Base-by-base conservation (phyloP, 345 rosid genomes). In the Carallia brachiata region DNA sequence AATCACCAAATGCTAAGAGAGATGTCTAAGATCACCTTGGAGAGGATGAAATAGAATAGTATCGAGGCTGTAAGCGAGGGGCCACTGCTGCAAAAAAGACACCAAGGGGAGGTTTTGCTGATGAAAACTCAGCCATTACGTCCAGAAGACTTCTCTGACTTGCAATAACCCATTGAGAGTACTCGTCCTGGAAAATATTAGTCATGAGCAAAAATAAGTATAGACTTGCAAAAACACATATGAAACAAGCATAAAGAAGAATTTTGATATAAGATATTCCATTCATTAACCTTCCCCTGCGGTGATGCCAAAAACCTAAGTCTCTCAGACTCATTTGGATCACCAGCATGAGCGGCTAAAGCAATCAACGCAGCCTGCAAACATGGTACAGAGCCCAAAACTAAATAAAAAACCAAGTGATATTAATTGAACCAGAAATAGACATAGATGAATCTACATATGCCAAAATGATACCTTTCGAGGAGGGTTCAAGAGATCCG, bases 301-400 rank as follows among this genome's bases (percentile, higher is more conserved):
- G 73, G 76, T 18, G 80, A 77, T 47, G 80, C 53, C 57, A 77
- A 52, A 31, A 71, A 71, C 30, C 52, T 67, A n/a, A 77, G 80
- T 56, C 75, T 77, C 61, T 88, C 86, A 36, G 87, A 91, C 82
- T 93, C 97, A 70, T 79, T 80, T 57, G 91, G 91, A 76, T 93
- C 97, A 70, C 87, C 81, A 62, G 97, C 96, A 85, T 88, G 91
- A 68, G 96, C 96, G 63, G 95, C 91, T 85, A 93, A 80, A 53
- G 98, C 97, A 76, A 88, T 66, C 84, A 93, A 72, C 62, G 96
- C 94, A 77, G 98, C 81, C 98, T 93, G 84, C 68, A 61, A 71
- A 71, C 19, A 31, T 52, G 40, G 53, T 40, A 70, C 7, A 40
- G 61, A 50, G 47, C 10, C 72, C 67, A 48, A 12, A 31, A 63